These are phyloP conservation scores for Boletus sensibilis DNA, from an alignment of 768 basidiomycete genomes.

Conservation along the genomic window DNA sequence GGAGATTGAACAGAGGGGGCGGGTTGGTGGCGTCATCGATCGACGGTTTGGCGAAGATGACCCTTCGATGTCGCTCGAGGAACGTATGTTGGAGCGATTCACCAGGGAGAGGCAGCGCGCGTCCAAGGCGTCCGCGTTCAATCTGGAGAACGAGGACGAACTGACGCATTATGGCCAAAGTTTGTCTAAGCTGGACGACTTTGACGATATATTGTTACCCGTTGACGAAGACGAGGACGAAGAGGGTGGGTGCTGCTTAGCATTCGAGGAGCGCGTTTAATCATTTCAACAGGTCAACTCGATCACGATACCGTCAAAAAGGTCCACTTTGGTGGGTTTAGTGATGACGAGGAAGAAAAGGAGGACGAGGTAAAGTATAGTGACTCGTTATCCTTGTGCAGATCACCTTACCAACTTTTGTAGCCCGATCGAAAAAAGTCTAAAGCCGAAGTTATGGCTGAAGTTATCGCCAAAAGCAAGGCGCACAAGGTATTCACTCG, in stretches of 20 bases:
- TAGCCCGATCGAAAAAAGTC: slow-evolving; percentile 85
- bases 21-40: slow-evolving; percentile 87
- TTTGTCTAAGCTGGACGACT: slow-evolving; percentile 80
- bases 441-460: slow-evolving; percentile 96
- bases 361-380: slow-evolving; percentile 46
- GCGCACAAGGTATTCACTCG: slow-evolving; percentile 70
- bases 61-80: slow-evolving; percentile 88
- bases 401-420: slow-evolving; percentile 1
- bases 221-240: slow-evolving; percentile 57
- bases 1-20: slow-evolving; percentile 78
- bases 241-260: slow-evolving; percentile 34
- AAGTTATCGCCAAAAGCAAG: slow-evolving; percentile 97
- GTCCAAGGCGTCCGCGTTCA: slow-evolving; percentile 77
- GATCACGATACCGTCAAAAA: slow-evolving; percentile 62
- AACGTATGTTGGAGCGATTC: slow-evolving; percentile 95
- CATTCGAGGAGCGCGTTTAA: not conserved
- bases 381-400: not conserved
- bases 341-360: slow-evolving; percentile 57
- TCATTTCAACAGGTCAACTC: slow-evolving; percentile 54
- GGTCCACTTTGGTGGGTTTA: slow-evolving; percentile 86
- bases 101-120: slow-evolving; percentile 83
- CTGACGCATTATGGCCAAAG: slow-evolving; percentile 91
- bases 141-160: slow-evolving; percentile 89
- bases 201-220: slow-evolving; percentile 59
- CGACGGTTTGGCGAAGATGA: slow-evolving; percentile 96